phyloP scores from a whole-genome alignment of 495 filamentous ascomycete species.

The Penicillium robsamsonii region DNA sequence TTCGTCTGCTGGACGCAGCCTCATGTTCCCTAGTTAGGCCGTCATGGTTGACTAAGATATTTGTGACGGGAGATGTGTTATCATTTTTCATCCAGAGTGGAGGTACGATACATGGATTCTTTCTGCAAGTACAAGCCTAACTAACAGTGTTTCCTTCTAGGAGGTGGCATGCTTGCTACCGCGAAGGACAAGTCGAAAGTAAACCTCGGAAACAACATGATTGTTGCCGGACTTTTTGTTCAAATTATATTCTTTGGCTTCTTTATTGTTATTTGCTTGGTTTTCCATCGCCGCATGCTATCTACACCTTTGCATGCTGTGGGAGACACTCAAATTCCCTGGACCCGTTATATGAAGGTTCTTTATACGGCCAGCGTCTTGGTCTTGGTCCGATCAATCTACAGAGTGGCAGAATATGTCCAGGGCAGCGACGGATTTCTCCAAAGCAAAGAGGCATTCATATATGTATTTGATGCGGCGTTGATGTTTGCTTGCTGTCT shows the following conservation, averaged over 20 bases:
- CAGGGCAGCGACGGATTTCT: conserved; percentile 52
- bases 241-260: conserved; percentile 46
- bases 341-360: conserved; percentile 46
- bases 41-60: conserved; percentile 29
- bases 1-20: conserved; percentile 43
- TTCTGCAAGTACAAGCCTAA: not conserved
- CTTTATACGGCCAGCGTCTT: conserved; percentile 52
- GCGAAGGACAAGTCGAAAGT: conserved; percentile 23
- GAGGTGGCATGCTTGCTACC: conserved; percentile 25
- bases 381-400: conserved; percentile 60
- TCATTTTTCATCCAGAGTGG: conserved; percentile 28
- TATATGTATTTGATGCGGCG: conserved; percentile 50
- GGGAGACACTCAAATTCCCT: conserved; percentile 26
- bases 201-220: conserved; percentile 42
- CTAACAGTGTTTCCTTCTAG: conserved; percentile 31
- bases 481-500: conserved; percentile 38
- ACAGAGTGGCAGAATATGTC: conserved; percentile 60
- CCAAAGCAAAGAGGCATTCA: conserved; percentile 52
- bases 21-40: conserved; percentile 16
- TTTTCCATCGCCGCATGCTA: conserved; percentile 43
- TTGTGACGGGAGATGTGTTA: conserved; percentile 30
- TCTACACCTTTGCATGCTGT: conserved; percentile 44
- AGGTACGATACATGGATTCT: conserved; percentile 21
- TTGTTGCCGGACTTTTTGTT: conserved; percentile 45
- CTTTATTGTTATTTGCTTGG: conserved; percentile 37